phyloP scores from a whole-genome alignment of 306 rosid species.

The Ochetophila trinervis region DNA sequence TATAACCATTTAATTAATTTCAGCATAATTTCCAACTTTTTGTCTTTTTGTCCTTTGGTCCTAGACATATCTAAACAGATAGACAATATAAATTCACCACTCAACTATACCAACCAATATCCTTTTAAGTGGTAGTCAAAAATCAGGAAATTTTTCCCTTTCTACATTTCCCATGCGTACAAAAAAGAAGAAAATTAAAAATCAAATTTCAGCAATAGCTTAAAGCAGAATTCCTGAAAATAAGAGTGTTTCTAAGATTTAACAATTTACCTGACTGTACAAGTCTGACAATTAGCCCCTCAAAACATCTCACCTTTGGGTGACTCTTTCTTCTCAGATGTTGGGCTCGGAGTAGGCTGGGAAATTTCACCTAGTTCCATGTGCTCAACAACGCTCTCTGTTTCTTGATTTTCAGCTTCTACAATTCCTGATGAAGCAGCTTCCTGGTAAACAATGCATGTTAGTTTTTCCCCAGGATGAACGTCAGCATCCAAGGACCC shows the following conservation, averaged over 20 bases:
- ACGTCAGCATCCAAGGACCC: constrained; percentile 37
- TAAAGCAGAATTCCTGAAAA: constrained; percentile 43
- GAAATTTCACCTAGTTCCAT: constrained; percentile 44
- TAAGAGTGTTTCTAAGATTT: constrained; percentile 44
- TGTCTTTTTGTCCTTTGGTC: constrained; percentile 37
- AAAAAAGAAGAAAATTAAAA: constrained; percentile 39
- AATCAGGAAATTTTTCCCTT: constrained; percentile 43
- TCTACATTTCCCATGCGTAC: constrained; percentile 56
- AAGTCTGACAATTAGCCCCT: constrained; percentile 51
- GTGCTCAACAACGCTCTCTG: constrained; percentile 31
- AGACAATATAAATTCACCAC: constrained; percentile 37
- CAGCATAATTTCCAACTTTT: constrained; percentile 36
- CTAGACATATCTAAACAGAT: constrained; percentile 44
- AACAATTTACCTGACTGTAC: constrained; percentile 83
- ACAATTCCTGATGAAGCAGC: constrained; percentile 34
- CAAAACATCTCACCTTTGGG: constrained; percentile 39
- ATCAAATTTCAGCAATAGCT: constrained; percentile 40
- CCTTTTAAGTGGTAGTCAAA: constrained; percentile 47
- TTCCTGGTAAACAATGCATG: constrained; percentile 30
- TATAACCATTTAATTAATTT: constrained; percentile 38
- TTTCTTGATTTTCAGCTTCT: constrained; percentile 36
- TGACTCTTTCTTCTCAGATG: constrained; percentile 45
- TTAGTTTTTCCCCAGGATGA: constrained; percentile 33
- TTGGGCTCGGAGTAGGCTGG: constrained; percentile 27
- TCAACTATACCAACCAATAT: constrained; percentile 53